Evolutionary conservation across 106 monocot species (phyloP), one percentile per base, ranked within the genome.

Genomic region (Dioscorea zingiberensis): DNA sequence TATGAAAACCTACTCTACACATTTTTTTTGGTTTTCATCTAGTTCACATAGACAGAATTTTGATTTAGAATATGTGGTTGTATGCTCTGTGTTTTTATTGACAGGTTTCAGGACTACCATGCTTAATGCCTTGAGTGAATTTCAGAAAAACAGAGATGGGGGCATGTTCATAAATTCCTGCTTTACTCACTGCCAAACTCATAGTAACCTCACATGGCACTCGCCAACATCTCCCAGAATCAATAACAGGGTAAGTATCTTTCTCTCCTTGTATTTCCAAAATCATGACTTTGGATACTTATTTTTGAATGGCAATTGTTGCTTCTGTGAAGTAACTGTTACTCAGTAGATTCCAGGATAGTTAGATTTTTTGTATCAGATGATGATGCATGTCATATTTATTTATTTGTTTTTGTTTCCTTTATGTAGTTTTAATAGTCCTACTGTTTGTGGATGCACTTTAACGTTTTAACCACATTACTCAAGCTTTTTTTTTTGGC

Each of bases 151-250:
- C 47, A 67, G 48, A 18, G 74, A 81, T 13, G 72, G 67, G 23
- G 88, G 91, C 48, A 72, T 95, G 75, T 95, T 83, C 61, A 77
- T 95, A 68, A 59, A 78, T 71, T 95, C 95, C 26, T 95, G 91
- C 79, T 95, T 76, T 70, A 24, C 75, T 18, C 95, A 95, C 54
- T 95, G 95, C 73, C 95, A 95, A 57, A 82, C 95, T 12, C 26
- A 63, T 18, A 78, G 65, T 30, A 77, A 72, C 61, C 70, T 73
- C 19, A 85, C 83, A 44, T 95, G 95, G 95, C 91, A 95, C 51
- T 91, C 88, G 7, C 76, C 85, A 49, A 57, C 48, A 25, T 77
- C 81, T 77, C 86, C 81, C 27, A 85, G 78, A 66, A 48, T 91
- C 45, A 85, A 80, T 56, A 83, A 91, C 59, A 91, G 85, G 95